Evolutionary conservation across 1,284 basidiomycete genomes (phyloP), one percentile per base, ranked within the genome.

Genomic region (Malassezia furfur): DNA sequence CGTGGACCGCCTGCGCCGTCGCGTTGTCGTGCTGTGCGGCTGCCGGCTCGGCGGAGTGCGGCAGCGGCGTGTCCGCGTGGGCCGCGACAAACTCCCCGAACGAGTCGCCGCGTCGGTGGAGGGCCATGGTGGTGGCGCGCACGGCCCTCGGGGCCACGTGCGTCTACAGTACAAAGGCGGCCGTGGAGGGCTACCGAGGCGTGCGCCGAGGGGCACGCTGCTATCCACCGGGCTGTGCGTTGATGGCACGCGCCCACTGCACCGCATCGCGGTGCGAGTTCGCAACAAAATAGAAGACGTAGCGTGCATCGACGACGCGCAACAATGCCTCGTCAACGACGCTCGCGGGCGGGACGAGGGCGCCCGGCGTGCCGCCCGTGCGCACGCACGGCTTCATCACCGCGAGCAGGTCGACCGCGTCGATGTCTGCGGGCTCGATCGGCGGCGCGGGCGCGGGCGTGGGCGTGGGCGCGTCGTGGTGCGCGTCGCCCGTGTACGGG

Each of bases 401-500:
- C 15, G 57, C 60, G 3, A 54, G 21, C 11, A 64, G 36, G 17
- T 48, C 47, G 10, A 47, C 35, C 3, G 22, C 47, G 44, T 40
- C 39, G 35, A 37, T 14, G 32, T 30, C 46, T 32, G 28, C 51
- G 14, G 45, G 32, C 14, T 36, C 45, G 11, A 34, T 25, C 17
- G 30, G 31, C 10, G n/a, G 8, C 2, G 10, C 31, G 14, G 22
- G 31, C 32, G 30, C 44, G n/a, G n/a, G n/a, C 17, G n/a, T 25
- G 44, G 53, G 11, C 48, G 44, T 43, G 32, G 36, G 7, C 57
- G 60, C 28, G 60, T 59, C 25, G 60, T n/a, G 87, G 39, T 41
- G 25, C 88, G 6, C 87, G 88, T 72, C 87, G 34, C 10, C 10
- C 9, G 15, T 87, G 31, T 12, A 9, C 17, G 31, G 3, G 2